These are phyloP conservation scores for Gypsophila paniculata DNA, from an alignment of 179 eudicot genomes.

Conservation along the genomic window DNA sequence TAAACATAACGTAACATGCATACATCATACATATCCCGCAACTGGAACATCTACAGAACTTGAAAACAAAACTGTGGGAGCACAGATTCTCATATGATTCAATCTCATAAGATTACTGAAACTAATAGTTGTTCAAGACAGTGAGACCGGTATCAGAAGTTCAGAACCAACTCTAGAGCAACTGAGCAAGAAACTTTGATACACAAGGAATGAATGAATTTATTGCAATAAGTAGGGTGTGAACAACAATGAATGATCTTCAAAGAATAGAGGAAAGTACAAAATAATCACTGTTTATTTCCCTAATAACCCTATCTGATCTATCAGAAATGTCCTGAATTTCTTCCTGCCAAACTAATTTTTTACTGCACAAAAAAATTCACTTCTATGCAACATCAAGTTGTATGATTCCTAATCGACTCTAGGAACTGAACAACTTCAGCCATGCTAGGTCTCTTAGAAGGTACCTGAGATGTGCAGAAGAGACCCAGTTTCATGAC, in stretches of 20 bases:
- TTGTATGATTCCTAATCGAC: constrained; percentile 45
- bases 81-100: neutral
- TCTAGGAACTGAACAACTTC: constrained; percentile 80
- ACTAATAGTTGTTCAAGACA: too few relatives aligned
- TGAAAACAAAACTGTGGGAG: neutral
- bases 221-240: constrained; percentile 27
- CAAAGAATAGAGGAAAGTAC: constrained; percentile 32
- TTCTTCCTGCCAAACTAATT: constrained; percentile 11
- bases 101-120: neutral
- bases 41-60: neutral
- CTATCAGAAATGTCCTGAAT: constrained; percentile 16
- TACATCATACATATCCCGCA: neutral
- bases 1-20: neutral
- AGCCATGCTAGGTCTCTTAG: constrained; percentile 86
- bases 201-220: constrained; percentile 33
- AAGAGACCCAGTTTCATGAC: constrained; percentile 85
- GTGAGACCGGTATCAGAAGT: too few relatives aligned
- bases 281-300: constrained; percentile 40
- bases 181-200: neutral
- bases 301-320: constrained; percentile 19
- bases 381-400: constrained; percentile 1
- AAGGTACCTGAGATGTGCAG: constrained; percentile 66
- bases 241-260: constrained; percentile 26
- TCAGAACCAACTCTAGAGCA: too few relatives aligned
- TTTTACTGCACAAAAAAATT: constrained; percentile 15